Evolutionary conservation across 2,329 filamentous ascomycete genomes (phyloP), one percentile per base, ranked within the genome.

Genomic region (Colletotrichum neosansevieriae): DNA sequence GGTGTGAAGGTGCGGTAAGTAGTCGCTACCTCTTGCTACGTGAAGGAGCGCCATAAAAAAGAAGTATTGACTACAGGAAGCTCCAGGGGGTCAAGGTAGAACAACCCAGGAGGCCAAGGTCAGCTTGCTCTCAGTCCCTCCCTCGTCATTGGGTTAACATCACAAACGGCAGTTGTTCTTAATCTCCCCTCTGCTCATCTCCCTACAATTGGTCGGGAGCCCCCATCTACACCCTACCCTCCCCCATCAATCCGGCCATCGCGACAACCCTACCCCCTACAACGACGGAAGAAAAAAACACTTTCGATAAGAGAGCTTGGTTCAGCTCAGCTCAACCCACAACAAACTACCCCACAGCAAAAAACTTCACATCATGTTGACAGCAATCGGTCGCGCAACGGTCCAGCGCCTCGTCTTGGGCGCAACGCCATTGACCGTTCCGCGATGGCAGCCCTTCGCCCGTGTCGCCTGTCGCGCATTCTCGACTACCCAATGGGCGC

Each of bases 301-400:
- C 15, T 32, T 32, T 36, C 49, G 32, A 29, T 6, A 51, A 29
- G 29, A 29, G 6, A 50, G 29, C 47, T 32, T 50, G 47, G 32
- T 32, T 50, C 24, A n/a, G 47, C 15, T 38, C 24, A 32, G n/a
- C 50, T 53, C 53, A 19, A 13, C 32, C 38, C 62, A 74, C 40
- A n/a, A n/a, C 38, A 40, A 12, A 13, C 19, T 13, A 24, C 50
- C 38, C 29, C 13, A 44, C 24, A 47, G 6, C 29, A 36, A 4
- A 12, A 66, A 66, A 70, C 51, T 42, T 69, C 61, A 50, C 67
- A 73, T 67, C 65, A 85, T 85, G 83, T 74, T 85, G 70, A 79
- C 78, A 58, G 76, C 78, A 34, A 74, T 84, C 70, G 78, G 79
- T 70, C 78, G 81, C 71, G 77, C 76, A 60, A 79, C 79, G 61